Base-by-base conservation (phyloP, 148 eudicot species). In the Bassia scoparia region DNA sequence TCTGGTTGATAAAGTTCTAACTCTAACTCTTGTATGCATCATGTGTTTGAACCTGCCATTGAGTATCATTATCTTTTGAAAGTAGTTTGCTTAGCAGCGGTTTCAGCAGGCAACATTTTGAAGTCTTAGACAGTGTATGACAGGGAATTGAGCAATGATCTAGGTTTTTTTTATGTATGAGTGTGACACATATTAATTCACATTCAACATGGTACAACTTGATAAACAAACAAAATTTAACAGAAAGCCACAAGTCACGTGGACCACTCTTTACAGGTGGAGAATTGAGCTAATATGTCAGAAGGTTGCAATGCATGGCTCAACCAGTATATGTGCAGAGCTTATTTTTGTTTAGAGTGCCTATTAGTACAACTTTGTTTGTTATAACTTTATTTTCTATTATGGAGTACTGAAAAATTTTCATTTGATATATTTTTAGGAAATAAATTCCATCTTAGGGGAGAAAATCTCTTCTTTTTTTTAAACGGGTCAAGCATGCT, bases 381-480 rank as follows among this genome's bases (percentile, higher is more conserved):
- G 50, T n/a, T 70, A 61, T 35, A 56, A 54, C 35, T n/a, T 76
- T 23, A 4, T 12, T n/a, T 15, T 31, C 6, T 21, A 20, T 27
- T 38, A 0, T 74, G 30, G 38, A 23, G 53, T 48, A 41, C 55
- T 24, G 29, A 35, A 37, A n/a, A 41, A 35, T 23, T 72, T 29
- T 49, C 38, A 4, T 76, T 31, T 64, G 60, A 35, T 53, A 2
- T 78, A 21, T 52, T 60, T 86, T 72, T 63, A 95, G 98, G 97
- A 91, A 87, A 89, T 95, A 61, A 86, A 85, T 85, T 96, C 89
- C 59, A 85, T 89, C 75, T 80, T 95, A 81, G 97, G 98, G 37
- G 96, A 95, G 81, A 81, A 95, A 84, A 81, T 95, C 66, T 83
- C 97, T 77, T n/a, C n/a, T n/a, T n/a, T n/a, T n/a, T n/a, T n/a